phyloP scores from a whole-genome alignment of 805 yeast genomes.

The Candida vaughaniae region DNA sequence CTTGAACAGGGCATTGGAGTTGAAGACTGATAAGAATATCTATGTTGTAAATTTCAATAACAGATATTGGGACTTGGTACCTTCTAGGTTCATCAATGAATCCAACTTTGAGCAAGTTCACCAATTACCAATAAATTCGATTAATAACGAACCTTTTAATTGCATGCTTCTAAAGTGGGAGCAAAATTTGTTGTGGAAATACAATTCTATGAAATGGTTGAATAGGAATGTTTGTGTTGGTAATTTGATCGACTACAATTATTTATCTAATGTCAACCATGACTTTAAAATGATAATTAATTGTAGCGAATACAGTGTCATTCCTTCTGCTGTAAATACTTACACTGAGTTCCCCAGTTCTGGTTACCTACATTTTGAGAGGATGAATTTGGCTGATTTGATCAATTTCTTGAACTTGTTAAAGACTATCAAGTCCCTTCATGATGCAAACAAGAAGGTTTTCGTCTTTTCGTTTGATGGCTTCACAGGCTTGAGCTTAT shows the following conservation, averaged over 20 bases:
- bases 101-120: constrained; percentile 12
- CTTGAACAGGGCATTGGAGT: constrained; percentile 18
- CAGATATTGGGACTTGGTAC: constrained; percentile 13
- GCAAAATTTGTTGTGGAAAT: constrained; percentile 34
- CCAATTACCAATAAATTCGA: constrained; percentile 16
- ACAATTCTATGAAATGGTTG: constrained; percentile 29
- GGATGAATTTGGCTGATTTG: constrained; percentile 23
- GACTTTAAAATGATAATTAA: constrained; percentile 54
- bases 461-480: constrained; percentile 38
- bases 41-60: constrained; percentile 20
- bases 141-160: constrained; percentile 15
- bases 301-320: constrained; percentile 58
- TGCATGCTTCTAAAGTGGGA: constrained; percentile 28
- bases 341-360: constrained; percentile 36
- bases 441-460: constrained; percentile 20
- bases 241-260: constrained; percentile 29
- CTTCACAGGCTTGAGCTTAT: constrained; percentile 33
- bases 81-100: constrained; percentile 10
- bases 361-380: constrained; percentile 21
- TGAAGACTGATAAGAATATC: constrained; percentile 12
- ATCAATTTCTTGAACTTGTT: constrained; percentile 29
- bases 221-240: constrained; percentile 29
- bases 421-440: constrained; percentile 24
- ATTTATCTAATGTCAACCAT: constrained; percentile 12
- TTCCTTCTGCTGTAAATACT: constrained; percentile 29